Evolutionary conservation across 306 rosid genomes (phyloP).

Genomic region (Sicyos baderoa): DNA sequence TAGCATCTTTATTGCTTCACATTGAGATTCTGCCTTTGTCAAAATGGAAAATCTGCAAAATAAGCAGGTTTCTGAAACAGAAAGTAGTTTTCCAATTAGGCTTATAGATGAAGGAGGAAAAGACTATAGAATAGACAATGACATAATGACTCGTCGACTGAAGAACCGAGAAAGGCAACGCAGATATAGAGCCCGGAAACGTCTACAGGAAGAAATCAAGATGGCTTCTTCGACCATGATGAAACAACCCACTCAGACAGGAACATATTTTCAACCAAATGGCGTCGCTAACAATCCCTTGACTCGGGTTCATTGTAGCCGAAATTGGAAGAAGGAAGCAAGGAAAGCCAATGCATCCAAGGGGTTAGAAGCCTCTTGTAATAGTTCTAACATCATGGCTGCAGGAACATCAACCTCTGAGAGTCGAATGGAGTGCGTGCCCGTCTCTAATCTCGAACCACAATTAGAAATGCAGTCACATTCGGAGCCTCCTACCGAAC

Average conservation of each 20-base stretch:
- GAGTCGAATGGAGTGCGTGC: constrained; percentile 26
- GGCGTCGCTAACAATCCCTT: constrained; percentile 28
- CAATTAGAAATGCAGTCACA: constrained; percentile 5
- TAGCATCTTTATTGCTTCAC: not conserved
- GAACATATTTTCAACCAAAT: constrained; percentile 29
- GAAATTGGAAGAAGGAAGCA: constrained; percentile 92
- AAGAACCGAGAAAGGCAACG: constrained; percentile 91
- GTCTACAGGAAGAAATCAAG: constrained; percentile 55
- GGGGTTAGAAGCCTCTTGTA: constrained; percentile 31
- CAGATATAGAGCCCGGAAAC: constrained; percentile 85
- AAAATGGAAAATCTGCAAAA: constrained; percentile 52
- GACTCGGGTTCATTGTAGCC: constrained; percentile 40
- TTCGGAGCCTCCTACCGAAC: constrained; percentile 26
- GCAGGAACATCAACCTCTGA: constrained; percentile 25
- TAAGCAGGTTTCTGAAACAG: constrained; percentile 27
- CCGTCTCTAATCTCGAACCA: constrained; percentile 16
- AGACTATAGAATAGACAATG: constrained; percentile 37
- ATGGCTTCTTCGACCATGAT: constrained; percentile 32
- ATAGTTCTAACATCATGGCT: constrained; percentile 26
- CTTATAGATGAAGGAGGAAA: constrained; percentile 41
- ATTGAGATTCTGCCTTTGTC: constrained; percentile 17
- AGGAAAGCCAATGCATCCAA: constrained; percentile 39
- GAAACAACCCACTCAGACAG: constrained; percentile 25
- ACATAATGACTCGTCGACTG: constrained; percentile 52
- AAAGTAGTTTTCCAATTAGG: constrained; percentile 43